Conservation (phyloP, 225 moss, liverwort and hornwort species). For the Physcomitrellopsis africana region DNA sequence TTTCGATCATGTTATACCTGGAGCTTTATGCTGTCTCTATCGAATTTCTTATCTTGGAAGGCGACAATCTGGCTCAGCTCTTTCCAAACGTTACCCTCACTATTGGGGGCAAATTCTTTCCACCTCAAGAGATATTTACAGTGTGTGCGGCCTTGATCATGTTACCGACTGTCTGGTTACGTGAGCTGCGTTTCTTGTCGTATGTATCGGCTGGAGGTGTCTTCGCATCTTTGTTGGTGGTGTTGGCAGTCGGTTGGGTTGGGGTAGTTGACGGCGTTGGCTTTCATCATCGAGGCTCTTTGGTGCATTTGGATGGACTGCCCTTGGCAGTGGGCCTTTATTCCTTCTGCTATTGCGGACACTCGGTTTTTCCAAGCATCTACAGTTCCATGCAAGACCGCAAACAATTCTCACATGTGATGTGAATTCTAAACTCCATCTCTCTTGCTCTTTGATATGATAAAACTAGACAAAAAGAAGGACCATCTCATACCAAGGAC, state of each 20-base stretch:
- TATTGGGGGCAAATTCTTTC: slow-evolving; percentile 31
- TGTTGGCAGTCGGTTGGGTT: slow-evolving; percentile 69
- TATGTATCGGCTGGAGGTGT: slow-evolving; percentile 95
- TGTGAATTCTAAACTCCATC: not conserved
- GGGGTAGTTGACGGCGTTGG: slow-evolving; percentile 83
- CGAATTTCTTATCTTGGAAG: slow-evolving; percentile 90
- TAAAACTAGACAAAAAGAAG: not conserved
- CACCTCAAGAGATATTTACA: slow-evolving; percentile 52
- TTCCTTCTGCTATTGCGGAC: slow-evolving; percentile 94
- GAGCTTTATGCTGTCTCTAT: slow-evolving; percentile 87
- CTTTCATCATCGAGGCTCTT: slow-evolving; percentile 67
- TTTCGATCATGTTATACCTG: slow-evolving; percentile 70
- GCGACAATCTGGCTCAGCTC: slow-evolving; percentile 81
- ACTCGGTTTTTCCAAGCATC: slow-evolving; percentile 92
- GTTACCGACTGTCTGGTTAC: slow-evolving; percentile 80
- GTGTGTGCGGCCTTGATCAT: slow-evolving; percentile 69
- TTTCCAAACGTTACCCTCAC: slow-evolving; percentile 54
- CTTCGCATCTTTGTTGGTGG: slow-evolving; percentile 60
- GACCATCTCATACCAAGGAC: not conserved
- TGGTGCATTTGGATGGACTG: slow-evolving; percentile 64
- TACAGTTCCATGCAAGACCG: slow-evolving; percentile 79
- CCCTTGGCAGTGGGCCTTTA: slow-evolving; percentile 91
- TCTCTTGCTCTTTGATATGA: not conserved
- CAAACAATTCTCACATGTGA: slow-evolving; percentile 74
- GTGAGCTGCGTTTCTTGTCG: slow-evolving; percentile 77